Percentiles rank a stretch among this genome's conserved stretches.
These are phyloP conservation scores for Sclerotinia trifoliorum DNA, from an alignment of 2,329 filamentous ascomycete species.

Conservation along the genomic window DNA sequence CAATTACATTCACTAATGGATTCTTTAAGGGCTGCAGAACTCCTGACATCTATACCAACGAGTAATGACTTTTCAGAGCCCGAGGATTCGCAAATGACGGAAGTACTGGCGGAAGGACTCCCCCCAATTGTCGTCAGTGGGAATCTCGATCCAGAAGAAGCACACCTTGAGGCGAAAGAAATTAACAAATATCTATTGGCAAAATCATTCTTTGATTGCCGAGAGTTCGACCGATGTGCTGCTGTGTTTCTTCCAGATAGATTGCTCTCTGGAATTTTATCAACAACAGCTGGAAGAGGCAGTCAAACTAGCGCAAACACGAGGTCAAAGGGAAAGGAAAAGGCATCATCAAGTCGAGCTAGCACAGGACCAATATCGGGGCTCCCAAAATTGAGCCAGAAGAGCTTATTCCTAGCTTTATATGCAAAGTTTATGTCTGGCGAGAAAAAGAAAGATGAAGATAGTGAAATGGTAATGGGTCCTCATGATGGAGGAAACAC, in stretches of 20 bases:
- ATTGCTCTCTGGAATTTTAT: constrained; percentile 66
- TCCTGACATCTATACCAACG: constrained; percentile 75
- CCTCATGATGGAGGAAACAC: constrained; percentile 85
- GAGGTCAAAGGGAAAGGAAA: constrained; percentile 64
- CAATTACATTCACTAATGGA: constrained; percentile 25
- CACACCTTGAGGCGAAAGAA: constrained; percentile 73
- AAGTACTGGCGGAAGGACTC: constrained; percentile 48
- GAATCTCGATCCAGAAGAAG: constrained; percentile 69
- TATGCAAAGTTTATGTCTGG: constrained; percentile 92
- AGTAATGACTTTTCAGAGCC: constrained; percentile 52
- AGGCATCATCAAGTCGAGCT: constrained; percentile 28
- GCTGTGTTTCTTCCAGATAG: constrained; percentile 82
- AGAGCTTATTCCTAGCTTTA: constrained; percentile 84
- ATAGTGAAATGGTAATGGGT: constrained; percentile 95
- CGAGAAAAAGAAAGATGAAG: constrained; percentile 94
- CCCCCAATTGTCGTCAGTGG: constrained; percentile 53
- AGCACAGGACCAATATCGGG: constrained; percentile 23
- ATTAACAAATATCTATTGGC: constrained; percentile 82
- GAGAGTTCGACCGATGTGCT: constrained; percentile 91
- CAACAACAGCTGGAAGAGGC: constrained; percentile 44
- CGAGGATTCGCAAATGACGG: constrained; percentile 59
- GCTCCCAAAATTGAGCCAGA: constrained; percentile 72
- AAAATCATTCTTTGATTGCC: constrained; percentile 92
- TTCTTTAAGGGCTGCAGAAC: constrained; percentile 77
- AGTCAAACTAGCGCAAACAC: constrained; percentile 43